Evolutionary conservation across 2,329 filamentous ascomycete species (phyloP), one percentile per base, ranked within the genome.

Genomic region (Ophiostoma ips): DNA sequence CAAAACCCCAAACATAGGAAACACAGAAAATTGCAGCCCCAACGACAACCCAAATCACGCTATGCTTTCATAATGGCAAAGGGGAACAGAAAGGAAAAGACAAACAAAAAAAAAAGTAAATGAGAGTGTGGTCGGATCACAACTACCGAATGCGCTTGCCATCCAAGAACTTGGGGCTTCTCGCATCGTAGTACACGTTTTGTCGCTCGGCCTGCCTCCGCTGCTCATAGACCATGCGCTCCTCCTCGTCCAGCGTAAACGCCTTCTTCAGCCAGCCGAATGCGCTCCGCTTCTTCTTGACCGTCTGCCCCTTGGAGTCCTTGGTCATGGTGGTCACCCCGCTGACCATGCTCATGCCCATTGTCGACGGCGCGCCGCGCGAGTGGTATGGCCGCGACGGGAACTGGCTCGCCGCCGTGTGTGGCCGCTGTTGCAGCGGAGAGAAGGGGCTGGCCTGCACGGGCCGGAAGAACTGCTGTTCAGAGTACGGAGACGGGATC

Each of bases 221-320:
- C 43, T 72, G 71, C 59, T 81, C 77, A 55, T 79, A 83, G 10
- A 72, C 71, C 9, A 71, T 68, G 48, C 71, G 72, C 61, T 83
- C 79, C 45, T 81, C 76, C 19, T 83, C 79, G 53, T 80, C 77
- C 24, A 83, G 63, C 33, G 73, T 75, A 48, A 83, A 83, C 1
- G 78, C 78, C 64, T 83, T 82, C 63, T 81, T 82, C 50, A 83
- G 62, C 79, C 79, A 83, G 2, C 78, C 79, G 58, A 83, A 81
- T 1, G 77, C 76, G 57, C 79, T 81, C 55, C 76, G 72, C 68
- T 82, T 82, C 67, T 81, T 83, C 62, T 81, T 81, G 5, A 81
- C 59, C 10, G 70, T 65, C 50, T 58, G 49, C 49, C 59, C 54
- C 55, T 60, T 56, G 1, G 66, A 65, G 37, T 71, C 65, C 19